These are phyloP conservation scores for Rosa hybrid DNA, from an alignment of 331 rosid species.

Conservation along the genomic window DNA sequence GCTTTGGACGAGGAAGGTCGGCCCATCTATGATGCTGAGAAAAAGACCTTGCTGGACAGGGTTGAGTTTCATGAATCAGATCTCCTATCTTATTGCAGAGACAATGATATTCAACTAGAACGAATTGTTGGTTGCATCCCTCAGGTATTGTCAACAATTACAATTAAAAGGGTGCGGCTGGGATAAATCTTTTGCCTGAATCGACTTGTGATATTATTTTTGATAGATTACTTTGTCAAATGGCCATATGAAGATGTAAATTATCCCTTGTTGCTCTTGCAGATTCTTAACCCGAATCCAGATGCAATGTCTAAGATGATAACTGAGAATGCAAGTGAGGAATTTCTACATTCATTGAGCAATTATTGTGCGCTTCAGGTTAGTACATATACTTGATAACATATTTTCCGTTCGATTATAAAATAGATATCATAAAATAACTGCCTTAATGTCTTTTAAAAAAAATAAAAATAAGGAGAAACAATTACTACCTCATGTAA, in stretches of 20 bases:
- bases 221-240: background rate
- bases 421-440: background rate
- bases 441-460: background rate
- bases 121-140: constrained; percentile 99
- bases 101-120: constrained; percentile 72
- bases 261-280: constrained; percentile 29
- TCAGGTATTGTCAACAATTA: constrained; percentile 59
- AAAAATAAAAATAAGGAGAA: background rate
- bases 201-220: background rate
- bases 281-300: constrained; percentile 99
- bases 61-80: constrained; percentile 95
- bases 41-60: constrained; percentile 84
- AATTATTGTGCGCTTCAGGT: constrained; percentile 99
- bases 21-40: constrained; percentile 74
- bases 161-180: background rate
- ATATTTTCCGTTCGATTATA: background rate
- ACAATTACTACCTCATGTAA: background rate
- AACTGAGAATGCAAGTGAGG: constrained; percentile 98
- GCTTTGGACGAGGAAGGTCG: constrained; percentile 85
- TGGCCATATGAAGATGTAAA: constrained; percentile 4
- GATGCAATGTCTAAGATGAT: constrained; percentile 99
- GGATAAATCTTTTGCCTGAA: background rate
- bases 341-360: constrained; percentile 82
- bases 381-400: constrained; percentile 18
- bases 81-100: constrained; percentile 81